Conservation (phyloP, 1,284 basidiomycete species). For the Melampsora larici-populina region DNA sequence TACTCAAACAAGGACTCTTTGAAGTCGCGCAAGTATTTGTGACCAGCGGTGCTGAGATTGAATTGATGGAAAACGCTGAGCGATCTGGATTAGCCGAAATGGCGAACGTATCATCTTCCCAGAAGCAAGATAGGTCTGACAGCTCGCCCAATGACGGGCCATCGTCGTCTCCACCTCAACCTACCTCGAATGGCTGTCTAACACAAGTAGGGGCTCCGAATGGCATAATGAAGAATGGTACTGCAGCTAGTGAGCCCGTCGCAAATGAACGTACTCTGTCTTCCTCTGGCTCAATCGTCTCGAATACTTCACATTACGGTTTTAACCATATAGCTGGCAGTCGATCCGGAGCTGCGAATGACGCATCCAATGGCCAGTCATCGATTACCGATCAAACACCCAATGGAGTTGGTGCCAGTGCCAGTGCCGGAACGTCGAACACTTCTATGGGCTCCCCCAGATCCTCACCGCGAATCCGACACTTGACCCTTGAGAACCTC, state of each 20-base stretch:
- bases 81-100: background rate
- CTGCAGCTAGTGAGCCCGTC: constrained; percentile 41
- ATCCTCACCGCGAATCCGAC: constrained; percentile 23
- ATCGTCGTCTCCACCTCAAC: constrained; percentile 23
- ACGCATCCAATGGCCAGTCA: constrained; percentile 11
- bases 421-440: background rate
- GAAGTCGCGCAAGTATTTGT: constrained; percentile 36
- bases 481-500: constrained; percentile 5
- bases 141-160: constrained; percentile 10
- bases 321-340: constrained; percentile 33
- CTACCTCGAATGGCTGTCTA: constrained; percentile 11
- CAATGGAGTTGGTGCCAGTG: constrained; percentile 2
- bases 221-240: constrained; percentile 11
- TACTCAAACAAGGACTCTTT: constrained; percentile 41
- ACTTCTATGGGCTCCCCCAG: constrained; percentile 18
- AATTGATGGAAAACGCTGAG: constrained; percentile 15
- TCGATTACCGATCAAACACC: background rate
- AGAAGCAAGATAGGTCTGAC: constrained; percentile 25
- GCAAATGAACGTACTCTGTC: constrained; percentile 41
- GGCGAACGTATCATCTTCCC: constrained; percentile 4
- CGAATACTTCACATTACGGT: constrained; percentile 40
- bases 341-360: constrained; percentile 16
- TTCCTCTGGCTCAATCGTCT: constrained; percentile 42
- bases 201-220: background rate
- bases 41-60: constrained; percentile 30